These are phyloP conservation scores for Piloderma croceum DNA, from an alignment of 768 basidiomycete genomes.

Conservation along the genomic window DNA sequence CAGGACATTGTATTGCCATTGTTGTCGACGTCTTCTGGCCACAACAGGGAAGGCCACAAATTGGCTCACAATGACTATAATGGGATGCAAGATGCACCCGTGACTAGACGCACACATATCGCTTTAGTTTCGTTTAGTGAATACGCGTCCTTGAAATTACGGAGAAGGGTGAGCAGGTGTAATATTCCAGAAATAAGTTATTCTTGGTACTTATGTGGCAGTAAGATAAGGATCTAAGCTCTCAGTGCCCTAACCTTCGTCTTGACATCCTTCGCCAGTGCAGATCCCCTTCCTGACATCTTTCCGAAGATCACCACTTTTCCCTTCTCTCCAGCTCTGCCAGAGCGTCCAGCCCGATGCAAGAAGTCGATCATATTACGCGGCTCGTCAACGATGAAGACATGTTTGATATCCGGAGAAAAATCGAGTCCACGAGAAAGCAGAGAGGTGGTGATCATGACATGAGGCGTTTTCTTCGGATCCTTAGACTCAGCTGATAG, in stretches of 20 bases:
- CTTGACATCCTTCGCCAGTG: slow-evolving; percentile 44
- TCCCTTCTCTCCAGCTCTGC: slow-evolving; percentile 64
- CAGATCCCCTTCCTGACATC: slow-evolving; percentile 56
- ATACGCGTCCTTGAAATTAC: too few relatives aligned
- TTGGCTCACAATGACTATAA: too few relatives aligned
- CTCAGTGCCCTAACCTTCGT: slow-evolving; percentile 42
- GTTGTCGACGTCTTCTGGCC: too few relatives aligned
- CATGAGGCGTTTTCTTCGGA: slow-evolving; percentile 39
- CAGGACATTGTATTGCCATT: too few relatives aligned
- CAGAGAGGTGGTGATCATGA: slow-evolving; percentile 85
- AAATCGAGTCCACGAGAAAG: slow-evolving; percentile 91
- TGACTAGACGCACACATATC: too few relatives aligned
- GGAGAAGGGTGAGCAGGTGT: too few relatives aligned
- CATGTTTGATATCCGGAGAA: slow-evolving; percentile 65
- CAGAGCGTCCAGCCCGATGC: slow-evolving; percentile 84
- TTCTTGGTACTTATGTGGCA: too few relatives aligned
- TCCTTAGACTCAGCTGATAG: slow-evolving; percentile 1
- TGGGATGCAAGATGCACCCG: too few relatives aligned
- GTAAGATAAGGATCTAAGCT: slow-evolving; percentile 12
- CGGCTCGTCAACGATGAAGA: slow-evolving; percentile 85
- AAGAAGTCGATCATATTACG: slow-evolving; percentile 88
- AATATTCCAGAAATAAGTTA: too few relatives aligned
- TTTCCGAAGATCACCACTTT: slow-evolving; percentile 77
- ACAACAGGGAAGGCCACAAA: too few relatives aligned
- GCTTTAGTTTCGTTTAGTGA: too few relatives aligned